These are phyloP conservation scores for Larix kaempferi DNA, from an alignment of 75 land plant species.

Conservation along the genomic window DNA sequence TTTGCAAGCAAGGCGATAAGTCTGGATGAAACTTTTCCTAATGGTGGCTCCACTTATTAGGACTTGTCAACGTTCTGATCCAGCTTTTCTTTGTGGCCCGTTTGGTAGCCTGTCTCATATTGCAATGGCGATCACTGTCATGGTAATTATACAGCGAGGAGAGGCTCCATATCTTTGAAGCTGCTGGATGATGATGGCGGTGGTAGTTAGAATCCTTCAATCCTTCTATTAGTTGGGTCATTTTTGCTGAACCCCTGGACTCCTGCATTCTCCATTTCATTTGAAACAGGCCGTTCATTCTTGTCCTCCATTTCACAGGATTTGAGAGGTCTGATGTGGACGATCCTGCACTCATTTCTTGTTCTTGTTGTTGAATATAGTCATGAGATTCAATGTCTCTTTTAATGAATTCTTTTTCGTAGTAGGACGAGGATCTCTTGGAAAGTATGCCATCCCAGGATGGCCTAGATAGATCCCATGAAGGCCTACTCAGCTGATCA, in stretches of 20 bases:
- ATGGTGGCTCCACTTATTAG: conserved; percentile 5
- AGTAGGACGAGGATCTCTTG: background rate
- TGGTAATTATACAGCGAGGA: conserved; percentile 1
- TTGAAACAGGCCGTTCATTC: background rate
- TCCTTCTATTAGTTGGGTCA: background rate
- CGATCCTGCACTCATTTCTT: background rate
- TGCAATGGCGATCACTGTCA: background rate
- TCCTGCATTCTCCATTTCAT: background rate
- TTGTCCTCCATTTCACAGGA: conserved; percentile 2
- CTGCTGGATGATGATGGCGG: background rate
- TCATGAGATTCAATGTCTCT: background rate
- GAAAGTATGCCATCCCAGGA: background rate
- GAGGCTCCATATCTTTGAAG: background rate
- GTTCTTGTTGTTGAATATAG: background rate
- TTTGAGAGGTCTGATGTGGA: background rate
- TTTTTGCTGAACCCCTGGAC: too few species aligned
- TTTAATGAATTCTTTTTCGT: background rate
- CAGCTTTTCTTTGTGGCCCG: background rate
- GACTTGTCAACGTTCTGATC: conserved; percentile 6
- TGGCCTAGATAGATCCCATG: background rate
- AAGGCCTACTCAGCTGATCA: background rate
- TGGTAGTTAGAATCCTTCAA: background rate
- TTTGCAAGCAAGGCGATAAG: background rate
- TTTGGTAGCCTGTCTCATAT: background rate
- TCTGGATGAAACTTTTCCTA: background rate